phyloP scores from a whole-genome alignment of 305 asterid genomes.

The Rubia balearica region DNA sequence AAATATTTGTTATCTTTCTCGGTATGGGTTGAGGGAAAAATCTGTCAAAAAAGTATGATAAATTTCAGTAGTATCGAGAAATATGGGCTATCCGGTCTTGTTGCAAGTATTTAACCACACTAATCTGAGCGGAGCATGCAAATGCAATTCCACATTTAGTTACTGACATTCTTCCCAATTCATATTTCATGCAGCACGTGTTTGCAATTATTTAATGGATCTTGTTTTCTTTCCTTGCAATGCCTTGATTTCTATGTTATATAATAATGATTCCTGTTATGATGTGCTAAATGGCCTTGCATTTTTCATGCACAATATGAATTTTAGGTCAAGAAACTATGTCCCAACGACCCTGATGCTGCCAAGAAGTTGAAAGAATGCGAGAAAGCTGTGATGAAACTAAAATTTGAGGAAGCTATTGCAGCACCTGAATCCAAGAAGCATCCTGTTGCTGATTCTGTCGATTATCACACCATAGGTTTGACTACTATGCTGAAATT shows the following conservation, averaged over 20 bases:
- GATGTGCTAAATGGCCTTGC: conserved; percentile 3
- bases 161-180: not conserved
- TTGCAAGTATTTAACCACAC: not conserved
- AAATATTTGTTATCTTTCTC: not conserved
- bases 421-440: conserved; percentile 62
- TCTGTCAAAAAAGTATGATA: not conserved
- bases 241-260: not conserved
- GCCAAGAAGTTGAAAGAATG: conserved; percentile 89
- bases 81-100: not conserved
- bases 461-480: conserved; percentile 86
- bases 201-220: not conserved
- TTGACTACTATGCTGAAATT: conserved; percentile 23
- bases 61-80: not conserved
- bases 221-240: not conserved
- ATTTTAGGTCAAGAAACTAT: conserved; percentile 61
- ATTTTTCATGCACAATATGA: conserved; percentile 4
- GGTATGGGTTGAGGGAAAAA: not conserved
- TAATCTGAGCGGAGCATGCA: not conserved
- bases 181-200: not conserved
- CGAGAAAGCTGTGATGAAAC: conserved; percentile 90
- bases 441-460: conserved; percentile 65
- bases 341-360: conserved; percentile 95
- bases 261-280: not conserved
- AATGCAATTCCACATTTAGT: not conserved
- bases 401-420: conserved; percentile 95